Base-by-base conservation (phyloP, 106 monocot species). In the Platanthera guangdongensis region DNA sequence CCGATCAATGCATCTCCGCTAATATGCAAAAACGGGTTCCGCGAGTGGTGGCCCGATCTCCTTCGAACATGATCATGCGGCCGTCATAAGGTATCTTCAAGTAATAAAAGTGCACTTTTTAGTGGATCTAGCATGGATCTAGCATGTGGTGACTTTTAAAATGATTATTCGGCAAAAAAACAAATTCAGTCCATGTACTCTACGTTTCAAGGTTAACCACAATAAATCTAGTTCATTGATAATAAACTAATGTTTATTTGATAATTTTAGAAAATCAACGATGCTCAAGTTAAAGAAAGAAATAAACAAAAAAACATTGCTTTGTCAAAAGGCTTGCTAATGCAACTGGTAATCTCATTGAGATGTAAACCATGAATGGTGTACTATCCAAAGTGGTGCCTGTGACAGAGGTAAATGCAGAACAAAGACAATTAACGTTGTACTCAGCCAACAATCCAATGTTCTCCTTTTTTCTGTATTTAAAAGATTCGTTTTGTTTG, bases 121-220 rank as follows among this genome's bases (percentile, higher is more conserved):
- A 18, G 30, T 65, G 1, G 60, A 32, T 65, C 9, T 22, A 9
- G 22, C 64, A 2, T 65, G 1, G 60, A 32, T 65, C 9, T 22
- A 9, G 22, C 64, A 2, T n/a, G 25, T 30, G 22, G 9, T 65
- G 9, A 65, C 32, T 39, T 65, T 65, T 47, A 70, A 68, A 70
- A 70, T 70, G 70, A 70, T 70, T 70, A n/a, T n/a, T 47, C 70
- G 5, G 47, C 70, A 48, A 13, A 47, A 25, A 25, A 32, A 70
- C 3, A 70, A 70, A 70, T 70, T 15, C 47, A 7, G 16, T 47
- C n/a, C 47, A 16, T 13, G 11, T 48, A 5, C 47, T 70, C 15
- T 46, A 45, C 11, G 45, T 46, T 46, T 46, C 70, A 70, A 70
- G 14, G 47, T 32, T 67, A 67, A 48, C 7, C 11, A 48, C 70